Base-by-base conservation (phyloP, 768 basidiomycete species). In the Macrocybe gigantea region DNA sequence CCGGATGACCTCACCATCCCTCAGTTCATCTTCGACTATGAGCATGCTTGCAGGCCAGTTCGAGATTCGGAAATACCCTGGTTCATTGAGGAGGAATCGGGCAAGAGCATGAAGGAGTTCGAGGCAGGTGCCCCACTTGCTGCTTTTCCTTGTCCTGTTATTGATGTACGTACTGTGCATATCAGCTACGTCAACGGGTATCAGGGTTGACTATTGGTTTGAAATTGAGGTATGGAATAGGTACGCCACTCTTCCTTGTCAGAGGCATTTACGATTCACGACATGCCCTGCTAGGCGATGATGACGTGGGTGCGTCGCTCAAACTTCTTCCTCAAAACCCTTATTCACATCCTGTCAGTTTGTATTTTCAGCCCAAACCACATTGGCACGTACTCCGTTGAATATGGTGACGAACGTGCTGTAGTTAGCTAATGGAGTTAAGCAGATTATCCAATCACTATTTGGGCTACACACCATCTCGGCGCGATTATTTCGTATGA, bases 361-460 rank as follows among this genome's bases (percentile, higher is more conserved):
- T 22, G 22, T 22, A 22, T 22, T 37, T 84, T 79, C 60, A 82
- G 82, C 51, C 74, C 79, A 31, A 88, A 88, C 57, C 81, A 85
- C 54, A 59, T 85, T 38, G 83, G 82, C 80, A 51, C 35, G 72
- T 57, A n/a, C 7, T 22, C 11, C 35, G n/a, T 11, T n/a, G 36
- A 29, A 5, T 12, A 31, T 31, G 2, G n/a, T 12, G 7, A 29
- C 38, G 2, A 4, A 5, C 30, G 37, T 9, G 9, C 6, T 6
- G 5, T 45, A 4, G 11, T 40, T 12, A 1, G 31, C 36, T 10
- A 14, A 1, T 38, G 37, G 7, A 6, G 36, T 30, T 10, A 6
- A 6, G 14, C 29, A 83, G 74, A 83, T 65, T 78, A 80, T 51
- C 69, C 77, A 2, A 61, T 82, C 33, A 74, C 71, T 3, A 71